Evolutionary conservation across 306 rosid species (phyloP).

Genomic region (Mucuna pruriens): DNA sequence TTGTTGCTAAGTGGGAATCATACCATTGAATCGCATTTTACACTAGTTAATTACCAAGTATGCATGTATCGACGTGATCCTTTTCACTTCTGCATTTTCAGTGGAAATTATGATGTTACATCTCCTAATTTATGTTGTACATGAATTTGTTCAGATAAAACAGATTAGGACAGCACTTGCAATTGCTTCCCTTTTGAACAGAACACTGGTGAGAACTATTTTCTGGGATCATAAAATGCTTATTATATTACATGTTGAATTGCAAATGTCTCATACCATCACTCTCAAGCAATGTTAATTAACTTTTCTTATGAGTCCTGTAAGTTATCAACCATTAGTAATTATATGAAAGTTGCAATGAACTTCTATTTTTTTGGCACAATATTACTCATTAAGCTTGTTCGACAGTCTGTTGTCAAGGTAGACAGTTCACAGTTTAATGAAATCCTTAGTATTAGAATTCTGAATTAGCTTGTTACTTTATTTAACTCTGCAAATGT

Average conservation of each 20-base stretch:
- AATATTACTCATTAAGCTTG: background rate
- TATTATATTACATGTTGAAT: conserved; percentile 13
- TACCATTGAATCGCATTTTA: conserved; percentile 72
- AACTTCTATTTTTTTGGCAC: conserved; percentile 8
- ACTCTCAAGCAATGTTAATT: background rate
- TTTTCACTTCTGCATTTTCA: conserved; percentile 46
- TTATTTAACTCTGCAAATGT: background rate
- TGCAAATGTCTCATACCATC: conserved; percentile 10
- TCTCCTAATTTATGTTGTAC: conserved; percentile 27
- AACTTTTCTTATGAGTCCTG: background rate
- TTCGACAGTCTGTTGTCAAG: background rate
- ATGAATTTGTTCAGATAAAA: conserved; percentile 69
- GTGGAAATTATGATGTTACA: conserved; percentile 30
- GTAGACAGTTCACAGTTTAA: background rate
- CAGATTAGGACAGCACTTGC: conserved; percentile 94
- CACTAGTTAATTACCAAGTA: conserved; percentile 93
- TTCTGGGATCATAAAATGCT: conserved; percentile 17
- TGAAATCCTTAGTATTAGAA: background rate
- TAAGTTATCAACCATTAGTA: conserved; percentile 11
- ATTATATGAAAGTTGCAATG: background rate
- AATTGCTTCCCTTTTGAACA: conserved; percentile 84
- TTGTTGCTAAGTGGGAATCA: conserved; percentile 74
- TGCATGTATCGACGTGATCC: conserved; percentile 52
- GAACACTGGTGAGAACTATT: conserved; percentile 81
- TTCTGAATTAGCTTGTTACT: conserved; percentile 14